These are phyloP conservation scores for Gilbertella persicaria DNA, from an alignment of 371 early-diverging fungal genomes.

Conservation along the genomic window DNA sequence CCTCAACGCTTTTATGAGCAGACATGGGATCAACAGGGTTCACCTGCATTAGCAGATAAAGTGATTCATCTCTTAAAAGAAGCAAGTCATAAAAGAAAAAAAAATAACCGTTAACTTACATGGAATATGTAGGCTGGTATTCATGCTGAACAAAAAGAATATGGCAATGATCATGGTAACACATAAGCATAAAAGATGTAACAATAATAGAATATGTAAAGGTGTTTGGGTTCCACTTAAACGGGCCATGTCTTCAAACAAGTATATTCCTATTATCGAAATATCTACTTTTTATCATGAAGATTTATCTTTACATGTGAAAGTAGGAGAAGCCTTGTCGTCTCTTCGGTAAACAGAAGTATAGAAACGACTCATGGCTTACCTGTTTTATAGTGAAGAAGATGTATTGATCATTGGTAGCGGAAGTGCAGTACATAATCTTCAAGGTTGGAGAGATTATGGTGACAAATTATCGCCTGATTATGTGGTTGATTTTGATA, in stretches of 20 bases:
- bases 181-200: no score
- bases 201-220: no score
- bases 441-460: conserved; percentile 40
- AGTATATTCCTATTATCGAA: conserved; percentile 60
- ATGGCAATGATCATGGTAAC: conserved; percentile 49
- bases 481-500: conserved; percentile 32
- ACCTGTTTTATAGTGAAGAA: conserved; percentile 38
- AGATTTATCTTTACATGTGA: conserved; percentile 26
- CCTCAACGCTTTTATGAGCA: conserved; percentile 56
- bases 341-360: conserved; percentile 40
- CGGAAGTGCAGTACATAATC: conserved; percentile 65
- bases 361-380: no score
- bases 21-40: conserved; percentile 59
- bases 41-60: conserved; percentile 50
- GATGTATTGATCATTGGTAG: conserved; percentile 61
- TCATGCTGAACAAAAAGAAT: no score
- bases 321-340: conserved; percentile 33
- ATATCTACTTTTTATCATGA: conserved; percentile 48
- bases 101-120: no score
- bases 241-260: conserved; percentile 50
- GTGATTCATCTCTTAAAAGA: conserved; percentile 56
- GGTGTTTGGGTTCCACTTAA: conserved; percentile 67
- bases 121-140: no score
- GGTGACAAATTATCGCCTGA: conserved; percentile 26
- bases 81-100: no score